Evolutionary conservation across 176 grass and related monocot genomes (phyloP), one percentile per base, ranked within the genome.

Genomic region (Rhynchospora pubera): DNA sequence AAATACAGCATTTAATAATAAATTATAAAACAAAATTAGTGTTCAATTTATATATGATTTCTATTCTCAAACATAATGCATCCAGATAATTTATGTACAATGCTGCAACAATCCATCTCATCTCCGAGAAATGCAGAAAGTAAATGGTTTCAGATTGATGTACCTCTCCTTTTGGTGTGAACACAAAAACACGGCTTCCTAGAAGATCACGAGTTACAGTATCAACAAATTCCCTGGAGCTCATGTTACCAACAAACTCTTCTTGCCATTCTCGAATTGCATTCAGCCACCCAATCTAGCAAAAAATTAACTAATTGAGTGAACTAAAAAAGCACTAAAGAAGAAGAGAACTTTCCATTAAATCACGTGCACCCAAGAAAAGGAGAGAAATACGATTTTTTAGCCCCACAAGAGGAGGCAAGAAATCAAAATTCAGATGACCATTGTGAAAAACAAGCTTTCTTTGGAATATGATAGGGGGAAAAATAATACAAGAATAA

Each of bases 241-340:
- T 98, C 96, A 98, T 94, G 79, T 94, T 98, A 82, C 96, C 96
- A 75, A 98, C 92, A 90, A 98, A 98, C 76, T 98, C 96, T 85
- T 98, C 89, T 86, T 98, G 96, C 96, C 96, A 98, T 89, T 98
- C 96, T 63, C 92, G 89, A 78, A 98, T 98, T 58, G 96, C 96
- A 87, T 98, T 98, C 64, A 98, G 89, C 92, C 92, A 98, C 83
- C 96, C 92, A 89, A 97, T 97, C 96, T 98, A 89, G 42, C 23
- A 79, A 81, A 85, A 78, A 85, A 39, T 48, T 30, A 50, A 61
- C 85, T 26, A 62, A 65, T 22, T 64, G 65, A 82, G 39, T 50
- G 48, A 12, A 52, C 22, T 56, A 30, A 28, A 79, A 39, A 22
- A 66, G 9, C 18, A 48, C 30, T 62, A 45, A 77, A 28, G 8